Conservation (phyloP, 1,139 yeast genomes). For the Debaryomyces subglobosus region DNA sequence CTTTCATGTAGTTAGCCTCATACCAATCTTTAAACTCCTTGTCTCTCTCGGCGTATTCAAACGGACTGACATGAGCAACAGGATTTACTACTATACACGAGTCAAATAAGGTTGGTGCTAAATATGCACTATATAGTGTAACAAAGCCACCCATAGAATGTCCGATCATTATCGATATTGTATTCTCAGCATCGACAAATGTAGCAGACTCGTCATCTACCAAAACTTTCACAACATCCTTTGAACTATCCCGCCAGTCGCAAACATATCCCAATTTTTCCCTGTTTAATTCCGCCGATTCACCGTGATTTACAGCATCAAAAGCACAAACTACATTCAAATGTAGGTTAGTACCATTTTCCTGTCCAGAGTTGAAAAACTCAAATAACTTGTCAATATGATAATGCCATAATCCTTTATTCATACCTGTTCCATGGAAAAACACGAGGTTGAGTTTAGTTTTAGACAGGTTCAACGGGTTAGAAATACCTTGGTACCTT, state of each 20-base stretch:
- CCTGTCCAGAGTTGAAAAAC: constrained; percentile 11
- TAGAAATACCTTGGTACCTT: constrained; percentile 20
- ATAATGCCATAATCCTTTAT: constrained; percentile 58
- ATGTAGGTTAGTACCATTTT: constrained; percentile 1
- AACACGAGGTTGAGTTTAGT: constrained; percentile 41
- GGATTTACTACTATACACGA: constrained; percentile 58
- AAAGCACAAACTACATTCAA: constrained; percentile 41
- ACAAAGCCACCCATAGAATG: constrained; percentile 69
- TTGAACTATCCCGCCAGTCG: constrained; percentile 62
- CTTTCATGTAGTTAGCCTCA: constrained; percentile 13
- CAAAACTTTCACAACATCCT: constrained; percentile 52
- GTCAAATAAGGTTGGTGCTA: constrained; percentile 52
- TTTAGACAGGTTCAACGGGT: not conserved
- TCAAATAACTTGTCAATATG: constrained; percentile 45
- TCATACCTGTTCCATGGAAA: constrained; percentile 64
- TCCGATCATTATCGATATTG: constrained; percentile 48
- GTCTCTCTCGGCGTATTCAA: constrained; percentile 11
- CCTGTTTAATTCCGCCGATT: constrained; percentile 52
- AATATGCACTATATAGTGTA: constrained; percentile 44
- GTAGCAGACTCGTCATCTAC: constrained; percentile 27
- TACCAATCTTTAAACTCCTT: constrained; percentile 13
- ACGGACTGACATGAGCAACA: constrained; percentile 35
- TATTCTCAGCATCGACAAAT: constrained; percentile 26
- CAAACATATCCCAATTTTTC: constrained; percentile 49
- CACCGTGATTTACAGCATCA: constrained; percentile 62